Conservation (phyloP, 2,329 filamentous ascomycete species). For the Penicillium sp. region DNA sequence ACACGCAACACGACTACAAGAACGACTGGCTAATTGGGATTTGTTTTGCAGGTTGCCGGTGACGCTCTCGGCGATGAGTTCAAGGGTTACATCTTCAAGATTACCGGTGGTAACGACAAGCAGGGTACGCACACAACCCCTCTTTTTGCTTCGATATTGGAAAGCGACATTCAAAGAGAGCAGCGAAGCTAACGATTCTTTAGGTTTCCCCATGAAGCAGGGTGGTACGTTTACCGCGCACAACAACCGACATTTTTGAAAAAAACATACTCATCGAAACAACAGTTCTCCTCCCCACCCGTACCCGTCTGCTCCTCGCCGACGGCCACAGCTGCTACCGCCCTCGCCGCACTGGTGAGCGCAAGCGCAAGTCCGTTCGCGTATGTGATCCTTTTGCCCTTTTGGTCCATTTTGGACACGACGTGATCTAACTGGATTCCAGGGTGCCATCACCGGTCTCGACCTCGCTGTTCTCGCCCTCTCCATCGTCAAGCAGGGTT, state of each 20-base stretch:
- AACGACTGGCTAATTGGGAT: conserved; percentile 36
- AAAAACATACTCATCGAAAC: conserved; percentile 31
- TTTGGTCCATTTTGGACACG: too few relatives aligned
- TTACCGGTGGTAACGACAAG: conserved; percentile 99
- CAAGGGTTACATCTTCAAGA: conserved; percentile 99
- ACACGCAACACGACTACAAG: conserved; percentile 17
- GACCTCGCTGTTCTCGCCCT: conserved; percentile 95
- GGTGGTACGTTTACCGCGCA: conserved; percentile 58
- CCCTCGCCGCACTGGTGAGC: conserved; percentile 94
- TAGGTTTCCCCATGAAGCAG: conserved; percentile 99
- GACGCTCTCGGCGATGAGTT: conserved; percentile 98
- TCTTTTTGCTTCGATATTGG: neutral
- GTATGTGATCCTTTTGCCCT: too few relatives aligned
- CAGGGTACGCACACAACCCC: conserved; percentile 60
- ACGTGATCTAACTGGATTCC: too few relatives aligned
- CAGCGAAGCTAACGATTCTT: conserved; percentile 28
- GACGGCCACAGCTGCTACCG: conserved; percentile 99
- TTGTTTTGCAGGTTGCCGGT: conserved; percentile 69
- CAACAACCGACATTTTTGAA: conserved; percentile 16
- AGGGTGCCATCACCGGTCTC: conserved; percentile 89
- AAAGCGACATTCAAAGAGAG: conserved; percentile 1
- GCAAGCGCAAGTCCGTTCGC: conserved; percentile 98
- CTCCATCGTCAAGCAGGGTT: conserved; percentile 96
- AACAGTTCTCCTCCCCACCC: conserved; percentile 82
- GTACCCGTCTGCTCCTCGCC: conserved; percentile 94